Conservation (phyloP, 2,329 filamentous ascomycete species). For the Calonectria leucothoes region DNA sequence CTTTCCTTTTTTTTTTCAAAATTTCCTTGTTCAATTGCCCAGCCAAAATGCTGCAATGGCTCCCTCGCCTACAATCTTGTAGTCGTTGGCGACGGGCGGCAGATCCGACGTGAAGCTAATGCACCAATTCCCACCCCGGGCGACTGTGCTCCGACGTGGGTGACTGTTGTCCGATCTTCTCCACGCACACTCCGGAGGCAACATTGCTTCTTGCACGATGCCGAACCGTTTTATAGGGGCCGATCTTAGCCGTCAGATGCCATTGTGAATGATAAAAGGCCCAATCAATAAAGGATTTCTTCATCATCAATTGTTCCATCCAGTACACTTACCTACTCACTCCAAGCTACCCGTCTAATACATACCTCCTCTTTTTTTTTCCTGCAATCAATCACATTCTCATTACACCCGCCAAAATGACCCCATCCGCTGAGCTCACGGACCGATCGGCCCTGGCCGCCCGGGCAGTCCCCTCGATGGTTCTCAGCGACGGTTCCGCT, state of each 20-base stretch:
- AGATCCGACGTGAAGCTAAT: background rate
- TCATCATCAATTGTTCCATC: background rate
- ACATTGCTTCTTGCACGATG: background rate
- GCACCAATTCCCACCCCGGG: background rate
- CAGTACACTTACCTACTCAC: no score
- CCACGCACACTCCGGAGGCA: background rate
- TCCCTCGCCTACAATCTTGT: background rate
- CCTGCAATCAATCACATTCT: background rate
- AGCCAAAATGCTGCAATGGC: background rate
- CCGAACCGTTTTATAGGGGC: background rate
- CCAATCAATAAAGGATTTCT: background rate
- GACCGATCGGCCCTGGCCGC: conserved; percentile 13
- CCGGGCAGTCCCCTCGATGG: conserved; percentile 18
- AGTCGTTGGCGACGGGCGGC: background rate
- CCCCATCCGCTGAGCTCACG: conserved; percentile 1
- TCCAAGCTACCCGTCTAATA: background rate
- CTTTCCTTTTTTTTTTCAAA: background rate
- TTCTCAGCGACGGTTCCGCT: conserved; percentile 17
- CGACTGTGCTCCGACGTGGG: conserved; percentile 12
- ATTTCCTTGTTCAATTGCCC: background rate
- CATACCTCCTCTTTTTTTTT: background rate
- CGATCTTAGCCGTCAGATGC: background rate
- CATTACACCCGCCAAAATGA: background rate
- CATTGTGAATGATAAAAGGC: background rate
- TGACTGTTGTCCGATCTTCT: conserved; percentile 3